Evolutionary conservation across 306 rosid genomes (phyloP).

Genomic region (Potentilla sterilis): DNA sequence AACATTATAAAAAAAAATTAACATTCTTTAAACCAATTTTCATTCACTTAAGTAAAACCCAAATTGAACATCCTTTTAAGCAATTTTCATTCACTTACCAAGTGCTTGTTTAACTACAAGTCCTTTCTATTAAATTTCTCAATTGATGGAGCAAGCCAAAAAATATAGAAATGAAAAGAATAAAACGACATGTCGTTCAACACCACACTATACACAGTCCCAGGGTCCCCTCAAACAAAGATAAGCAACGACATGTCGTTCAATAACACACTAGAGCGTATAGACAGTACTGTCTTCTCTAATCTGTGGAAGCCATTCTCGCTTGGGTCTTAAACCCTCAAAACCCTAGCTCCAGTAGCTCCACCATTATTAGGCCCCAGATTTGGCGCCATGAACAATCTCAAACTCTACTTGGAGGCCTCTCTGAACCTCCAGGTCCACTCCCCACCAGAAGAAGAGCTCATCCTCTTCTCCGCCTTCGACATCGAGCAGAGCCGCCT

Average conservation of each 20-base stretch:
- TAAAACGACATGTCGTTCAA: too few relatives aligned
- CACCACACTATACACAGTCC: too few relatives aligned
- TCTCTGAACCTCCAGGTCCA: slow-evolving; percentile 46
- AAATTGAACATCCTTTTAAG: too few relatives aligned
- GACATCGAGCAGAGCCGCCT: slow-evolving; percentile 89
- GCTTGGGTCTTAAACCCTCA: slow-evolving; percentile 6
- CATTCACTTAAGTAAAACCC: not conserved
- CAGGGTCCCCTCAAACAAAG: too few relatives aligned
- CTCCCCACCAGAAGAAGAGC: slow-evolving; percentile 36
- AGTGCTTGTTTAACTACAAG: too few relatives aligned
- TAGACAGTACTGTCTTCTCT: not conserved
- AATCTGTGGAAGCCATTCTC: not conserved
- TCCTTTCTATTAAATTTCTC: too few relatives aligned
- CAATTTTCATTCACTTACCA: not conserved
- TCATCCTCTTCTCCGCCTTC: slow-evolving; percentile 55
- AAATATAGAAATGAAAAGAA: too few relatives aligned
- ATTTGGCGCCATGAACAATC: slow-evolving; percentile 54
- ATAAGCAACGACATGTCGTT: not conserved
- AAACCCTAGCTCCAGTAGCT: not conserved
- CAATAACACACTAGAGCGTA: too few relatives aligned
- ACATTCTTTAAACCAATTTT: too few relatives aligned
- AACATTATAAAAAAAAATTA: too few relatives aligned
- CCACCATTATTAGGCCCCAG: not conserved
- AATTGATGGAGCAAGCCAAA: too few relatives aligned
- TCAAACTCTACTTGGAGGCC: slow-evolving; percentile 67